Conservation (phyloP, 75 land plant species). For the Pinus tabuliformis region DNA sequence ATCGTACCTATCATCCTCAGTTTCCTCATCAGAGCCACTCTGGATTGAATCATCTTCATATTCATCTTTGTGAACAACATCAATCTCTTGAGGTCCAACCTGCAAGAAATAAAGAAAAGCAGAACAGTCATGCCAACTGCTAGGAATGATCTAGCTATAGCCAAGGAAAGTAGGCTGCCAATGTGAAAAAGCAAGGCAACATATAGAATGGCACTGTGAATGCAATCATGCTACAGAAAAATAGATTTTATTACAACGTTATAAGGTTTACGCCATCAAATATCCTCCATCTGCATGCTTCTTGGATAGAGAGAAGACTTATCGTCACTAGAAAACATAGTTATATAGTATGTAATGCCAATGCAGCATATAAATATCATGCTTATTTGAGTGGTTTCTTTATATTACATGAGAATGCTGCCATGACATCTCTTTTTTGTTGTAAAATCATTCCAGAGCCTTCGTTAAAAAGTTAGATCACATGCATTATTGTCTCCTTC, state of each 20-base stretch:
- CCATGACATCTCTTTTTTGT: neutral
- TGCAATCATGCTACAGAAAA: neutral
- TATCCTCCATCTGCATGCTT: neutral
- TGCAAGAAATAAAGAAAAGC: constrained; percentile 13
- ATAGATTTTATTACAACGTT: neutral
- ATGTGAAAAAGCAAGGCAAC: neutral
- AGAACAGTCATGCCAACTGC: neutral
- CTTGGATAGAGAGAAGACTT: neutral
- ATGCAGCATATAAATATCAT: neutral
- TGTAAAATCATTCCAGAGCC: neutral
- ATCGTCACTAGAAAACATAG: neutral
- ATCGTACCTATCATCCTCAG: constrained; percentile 55
- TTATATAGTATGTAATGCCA: neutral
- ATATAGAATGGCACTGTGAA: neutral
- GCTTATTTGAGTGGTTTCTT: neutral
- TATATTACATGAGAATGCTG: neutral
- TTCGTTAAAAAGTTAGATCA: too few species aligned
- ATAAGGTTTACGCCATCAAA: neutral
- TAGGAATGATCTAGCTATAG: neutral
- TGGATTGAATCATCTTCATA: constrained; percentile 52
- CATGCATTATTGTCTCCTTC: neutral
- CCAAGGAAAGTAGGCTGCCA: neutral
- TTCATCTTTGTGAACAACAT: constrained; percentile 89
- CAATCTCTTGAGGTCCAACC: constrained; percentile 97
- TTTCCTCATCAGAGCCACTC: constrained; percentile 21